Base-by-base conservation (phyloP, 1,139 yeast species). In the Kodamaea suecica region DNA sequence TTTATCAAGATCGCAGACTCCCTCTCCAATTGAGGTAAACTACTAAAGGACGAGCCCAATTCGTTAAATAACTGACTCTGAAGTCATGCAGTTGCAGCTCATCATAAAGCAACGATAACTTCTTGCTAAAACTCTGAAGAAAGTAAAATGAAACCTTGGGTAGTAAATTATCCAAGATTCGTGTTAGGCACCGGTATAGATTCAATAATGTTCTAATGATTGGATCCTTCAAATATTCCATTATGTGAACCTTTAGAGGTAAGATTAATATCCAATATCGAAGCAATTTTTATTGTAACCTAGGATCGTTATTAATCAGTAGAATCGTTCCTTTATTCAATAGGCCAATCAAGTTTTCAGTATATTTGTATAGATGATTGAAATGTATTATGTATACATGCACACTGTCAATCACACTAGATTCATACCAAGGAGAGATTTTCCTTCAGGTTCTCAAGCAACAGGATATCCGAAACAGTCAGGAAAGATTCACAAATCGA, bases 221-320 rank as follows among this genome's bases (percentile, higher is more conserved):
- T 2, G 57, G 53, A 33, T 50, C 47, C 4, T 20, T n/a, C 8
- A 33, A 35, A 15, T 36, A 30, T 3, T 43, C 43, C 8, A 49
- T 23, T 1, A 55, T 16, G 16, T 47, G 48, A 2, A 53, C 33
- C 20, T 40, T 44, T n/a, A 59, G 41, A 0, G 66, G 65, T 3
- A 53, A 29, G 9, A 55, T 56, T 4, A 53, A 40, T 17, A 57
- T 39, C 61, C 63, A 60, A n/a, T 41, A 42, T 27, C 64, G 44
- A 17, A 61, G 42, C 4, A 57, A 29, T 14, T 41, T 40, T 38
- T 55, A 59, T 12, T 57, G 34, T 6, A 41, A 11, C 6, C 35
- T 23, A 15, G 46, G 44, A 25, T 45, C 43, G 12, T 25, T 19
- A 16, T 42, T 38, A 30, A 41, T 30, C 5, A 21, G 35, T n/a